A percentile compares a stretch with the other conserved stretches of the same genome.
phyloP scores from a whole-genome alignment of 345 rosid species.

The Brassica nigra region DNA sequence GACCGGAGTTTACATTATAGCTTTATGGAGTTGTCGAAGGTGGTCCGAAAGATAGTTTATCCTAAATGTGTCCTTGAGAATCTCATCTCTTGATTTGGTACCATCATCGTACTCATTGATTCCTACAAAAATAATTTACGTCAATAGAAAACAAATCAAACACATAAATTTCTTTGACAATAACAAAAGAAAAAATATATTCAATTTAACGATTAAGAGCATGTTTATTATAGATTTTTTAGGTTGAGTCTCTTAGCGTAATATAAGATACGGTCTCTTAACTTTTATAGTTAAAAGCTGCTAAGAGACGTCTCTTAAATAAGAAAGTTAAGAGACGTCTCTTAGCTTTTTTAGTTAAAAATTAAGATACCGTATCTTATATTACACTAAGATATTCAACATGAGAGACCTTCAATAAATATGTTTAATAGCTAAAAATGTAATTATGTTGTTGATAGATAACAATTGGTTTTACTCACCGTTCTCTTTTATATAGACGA shows the following conservation, averaged over 20 bases:
- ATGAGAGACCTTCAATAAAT: no score
- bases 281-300: no score
- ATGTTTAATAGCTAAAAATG: not conserved
- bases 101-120: slow-evolving; percentile 27
- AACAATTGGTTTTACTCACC: slow-evolving; percentile 27
- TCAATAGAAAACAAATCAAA: not conserved
- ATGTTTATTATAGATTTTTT: no score
- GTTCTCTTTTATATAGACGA: slow-evolving; percentile 52
- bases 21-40: slow-evolving; percentile 37
- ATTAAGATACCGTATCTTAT: no score
- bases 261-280: no score
- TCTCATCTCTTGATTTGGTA: slow-evolving; percentile 25
- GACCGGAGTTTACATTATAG: slow-evolving; percentile 32
- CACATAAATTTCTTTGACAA: not conserved
- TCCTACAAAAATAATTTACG: not conserved
- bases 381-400: no score
- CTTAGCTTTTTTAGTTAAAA: no score
- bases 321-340: no score
- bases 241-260: no score
- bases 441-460: not conserved
- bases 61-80: slow-evolving; percentile 32
- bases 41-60: slow-evolving; percentile 29
- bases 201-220: not conserved
- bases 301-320: no score
- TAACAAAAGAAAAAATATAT: not conserved